These are phyloP conservation scores for Gentiana straminea DNA, from an alignment of 257 asterid genomes.

Conservation along the genomic window DNA sequence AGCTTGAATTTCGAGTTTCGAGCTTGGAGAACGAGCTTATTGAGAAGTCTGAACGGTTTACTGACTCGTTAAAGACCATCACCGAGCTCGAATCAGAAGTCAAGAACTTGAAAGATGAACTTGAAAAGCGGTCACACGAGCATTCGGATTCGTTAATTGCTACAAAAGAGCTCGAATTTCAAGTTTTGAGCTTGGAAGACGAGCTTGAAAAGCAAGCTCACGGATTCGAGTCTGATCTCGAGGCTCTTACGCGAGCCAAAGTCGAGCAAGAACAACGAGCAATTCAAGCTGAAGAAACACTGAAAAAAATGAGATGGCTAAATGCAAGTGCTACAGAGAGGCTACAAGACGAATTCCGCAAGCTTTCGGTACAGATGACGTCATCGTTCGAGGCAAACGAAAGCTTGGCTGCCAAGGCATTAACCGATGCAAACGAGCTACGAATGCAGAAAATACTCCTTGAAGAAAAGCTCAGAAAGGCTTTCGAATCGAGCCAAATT, in stretches of 20 bases:
- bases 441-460: constrained; percentile 43
- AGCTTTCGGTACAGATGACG: constrained; percentile 69
- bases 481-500: constrained; percentile 43
- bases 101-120: too few relatives aligned
- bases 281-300: constrained; percentile 68
- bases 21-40: constrained; percentile 74
- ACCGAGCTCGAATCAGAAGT: constrained; percentile 17
- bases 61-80: constrained; percentile 7
- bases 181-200: too few relatives aligned
- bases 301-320: constrained; percentile 66
- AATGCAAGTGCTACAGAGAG: constrained; percentile 72
- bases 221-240: constrained; percentile 69
- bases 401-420: constrained; percentile 65
- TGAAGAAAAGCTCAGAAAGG: constrained; percentile 46
- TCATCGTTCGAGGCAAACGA: constrained; percentile 82
- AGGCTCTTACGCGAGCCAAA: constrained; percentile 42
- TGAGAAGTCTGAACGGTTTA: constrained; percentile 17
- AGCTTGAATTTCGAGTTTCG: constrained; percentile 51
- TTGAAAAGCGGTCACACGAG: too few relatives aligned
- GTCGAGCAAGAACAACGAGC: constrained; percentile 97
- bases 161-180: too few relatives aligned
- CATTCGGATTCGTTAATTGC: too few relatives aligned
- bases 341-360: constrained; percentile 70
- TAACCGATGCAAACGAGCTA: constrained; percentile 69
- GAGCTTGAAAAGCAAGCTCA: constrained; percentile 26